phyloP scores from a whole-genome alignment of 352 stramenopile genomes.

The Pythium sp. region DNA sequence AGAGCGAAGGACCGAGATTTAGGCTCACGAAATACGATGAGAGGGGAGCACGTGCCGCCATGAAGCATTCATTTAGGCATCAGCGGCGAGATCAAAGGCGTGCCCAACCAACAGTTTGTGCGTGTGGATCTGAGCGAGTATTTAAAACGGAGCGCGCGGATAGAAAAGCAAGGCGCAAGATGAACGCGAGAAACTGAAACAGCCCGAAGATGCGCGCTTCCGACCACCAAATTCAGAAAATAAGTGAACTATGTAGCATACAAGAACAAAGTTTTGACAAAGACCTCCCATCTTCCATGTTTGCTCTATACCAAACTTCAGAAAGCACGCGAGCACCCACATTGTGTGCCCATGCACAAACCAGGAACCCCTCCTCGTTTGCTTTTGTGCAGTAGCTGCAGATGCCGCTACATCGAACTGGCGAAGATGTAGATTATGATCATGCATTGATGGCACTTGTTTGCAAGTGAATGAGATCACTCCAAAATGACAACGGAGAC shows the following conservation, averaged over 20 bases:
- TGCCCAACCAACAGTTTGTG: not conserved
- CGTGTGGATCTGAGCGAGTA: slow-evolving; percentile 2
- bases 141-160: slow-evolving; percentile 4
- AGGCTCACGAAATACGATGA: slow-evolving; percentile 11
- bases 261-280: slow-evolving; percentile 6
- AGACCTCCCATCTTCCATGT: not conserved
- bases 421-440: too few species aligned
- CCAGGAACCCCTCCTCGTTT: too few species aligned
- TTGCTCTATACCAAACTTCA: not conserved
- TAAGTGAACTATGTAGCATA: slow-evolving; percentile 7
- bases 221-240: slow-evolving; percentile 1
- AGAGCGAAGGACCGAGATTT: slow-evolving; percentile 67
- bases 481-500: too few species aligned
- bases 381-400: too few species aligned
- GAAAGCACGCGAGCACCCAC: not conserved
- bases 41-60: not conserved
- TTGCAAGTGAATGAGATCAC: too few species aligned
- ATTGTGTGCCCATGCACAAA: too few species aligned
- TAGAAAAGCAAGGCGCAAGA: not conserved
- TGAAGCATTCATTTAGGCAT: not conserved
- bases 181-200: not conserved
- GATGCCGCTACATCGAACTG: too few species aligned
- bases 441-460: too few species aligned
- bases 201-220: not conserved
- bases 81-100: not conserved